Evolutionary conservation across 305 asterid species (phyloP).

Genomic region (Solanum hybrid): DNA sequence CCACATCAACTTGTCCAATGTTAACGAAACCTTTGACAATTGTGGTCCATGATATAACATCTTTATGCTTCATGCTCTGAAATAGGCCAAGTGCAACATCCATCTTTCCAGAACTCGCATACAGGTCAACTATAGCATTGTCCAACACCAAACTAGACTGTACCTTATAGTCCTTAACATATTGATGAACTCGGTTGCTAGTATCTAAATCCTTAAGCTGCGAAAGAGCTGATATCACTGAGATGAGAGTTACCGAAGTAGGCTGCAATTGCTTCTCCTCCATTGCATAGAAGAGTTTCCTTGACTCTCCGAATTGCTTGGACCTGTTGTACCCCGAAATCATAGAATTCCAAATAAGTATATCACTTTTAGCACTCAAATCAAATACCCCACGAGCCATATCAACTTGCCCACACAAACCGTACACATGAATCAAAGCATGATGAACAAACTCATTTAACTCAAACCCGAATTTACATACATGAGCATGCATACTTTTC

Average conservation of each 20-base stretch:
- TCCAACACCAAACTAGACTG: slow-evolving; percentile 15
- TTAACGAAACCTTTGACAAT: slow-evolving; percentile 17
- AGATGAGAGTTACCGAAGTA: slow-evolving; percentile 20
- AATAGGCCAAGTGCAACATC: slow-evolving; percentile 18
- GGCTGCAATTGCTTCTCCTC: slow-evolving; percentile 18
- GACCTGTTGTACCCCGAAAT: slow-evolving; percentile 17
- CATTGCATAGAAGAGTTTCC: slow-evolving; percentile 14
- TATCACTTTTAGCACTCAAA: slow-evolving; percentile 8
- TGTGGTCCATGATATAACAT: slow-evolving; percentile 27
- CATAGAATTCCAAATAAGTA: slow-evolving; percentile 17
- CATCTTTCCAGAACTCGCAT: slow-evolving; percentile 19
- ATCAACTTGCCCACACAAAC: slow-evolving; percentile 8
- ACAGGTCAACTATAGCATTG: slow-evolving; percentile 17
- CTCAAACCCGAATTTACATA: slow-evolving; percentile 24
- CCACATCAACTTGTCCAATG: slow-evolving; percentile 17
- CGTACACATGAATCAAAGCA: slow-evolving; percentile 18
- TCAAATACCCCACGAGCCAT: slow-evolving; percentile 20
- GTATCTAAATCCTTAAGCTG: slow-evolving; percentile 20
- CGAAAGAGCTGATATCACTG: slow-evolving; percentile 20
- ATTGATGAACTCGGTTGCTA: slow-evolving; percentile 16
- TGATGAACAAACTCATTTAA: slow-evolving; percentile 16
- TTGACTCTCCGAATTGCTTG: slow-evolving; percentile 11
- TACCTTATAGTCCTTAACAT: slow-evolving; percentile 12
- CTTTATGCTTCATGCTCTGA: slow-evolving; percentile 14
- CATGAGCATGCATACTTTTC: slow-evolving; percentile 16